Base-by-base conservation (phyloP, 1,284 basidiomycete genomes). In the Apiotrichum gracile region DNA sequence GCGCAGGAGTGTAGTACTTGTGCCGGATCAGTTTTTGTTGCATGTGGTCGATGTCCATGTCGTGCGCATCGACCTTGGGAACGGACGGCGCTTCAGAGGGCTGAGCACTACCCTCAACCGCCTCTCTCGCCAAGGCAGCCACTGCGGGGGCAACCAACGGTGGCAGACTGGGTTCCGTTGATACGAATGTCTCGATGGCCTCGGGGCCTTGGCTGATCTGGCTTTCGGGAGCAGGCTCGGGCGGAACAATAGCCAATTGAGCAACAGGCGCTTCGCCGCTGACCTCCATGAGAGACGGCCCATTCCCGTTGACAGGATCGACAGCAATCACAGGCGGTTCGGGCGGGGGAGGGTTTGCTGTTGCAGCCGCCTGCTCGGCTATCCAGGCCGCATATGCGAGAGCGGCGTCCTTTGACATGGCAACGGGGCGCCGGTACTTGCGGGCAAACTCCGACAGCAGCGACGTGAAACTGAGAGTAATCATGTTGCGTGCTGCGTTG, bases 41-140 rank as follows among this genome's bases (percentile, higher is more conserved):
- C 82, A 99, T 92, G 61, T 82, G 85, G 68, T 97, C 94, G 27
- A 98, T 80, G 69, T 94, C 90, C 77, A 94, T 84, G 64, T 92
- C 83, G 69, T 83, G 87, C 10, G 70, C 65, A 38, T 66, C 45
- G 22, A 26, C 5, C 24, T 35, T 38, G 21, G 31, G 31, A 16
- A 21, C 24, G 12, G 42, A 29, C n/a, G 42, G 24, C 40, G 40
- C 26, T 29, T 44, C 42, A 9, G 42, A 44, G 7, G 42, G 42
- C 19, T 31, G 27, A 8, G 21, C 42, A 13, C 42, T 44, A 19
- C 42, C 42, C 21, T 44, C 42, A 21, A 44, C 29, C 4, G 42
- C 29, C 7, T 44, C 42, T 13, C 42, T 27, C 14, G 42, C 42
- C 10, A 44, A 29, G 21, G 41, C 41, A 6, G 25, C 38, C 10